Evolutionary conservation across 495 filamentous ascomycete species (phyloP).

Genomic region (Collariella sp.): DNA sequence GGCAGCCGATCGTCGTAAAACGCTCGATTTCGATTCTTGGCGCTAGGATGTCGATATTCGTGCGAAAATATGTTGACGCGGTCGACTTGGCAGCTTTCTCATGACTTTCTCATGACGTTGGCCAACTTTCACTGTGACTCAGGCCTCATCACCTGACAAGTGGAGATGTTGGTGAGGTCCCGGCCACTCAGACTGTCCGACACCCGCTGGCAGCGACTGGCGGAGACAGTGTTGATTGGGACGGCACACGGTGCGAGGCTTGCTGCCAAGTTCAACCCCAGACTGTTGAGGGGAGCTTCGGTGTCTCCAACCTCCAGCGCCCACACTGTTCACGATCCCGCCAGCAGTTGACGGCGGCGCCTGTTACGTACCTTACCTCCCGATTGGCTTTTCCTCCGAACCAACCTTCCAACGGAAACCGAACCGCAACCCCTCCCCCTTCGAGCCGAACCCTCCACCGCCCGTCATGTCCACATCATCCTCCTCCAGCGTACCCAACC

Average conservation of each 20-base stretch:
- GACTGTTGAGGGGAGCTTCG: no score
- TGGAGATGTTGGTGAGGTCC: slow-evolving; percentile 6
- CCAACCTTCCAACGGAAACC: neutral
- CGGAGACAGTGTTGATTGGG: slow-evolving; percentile 2
- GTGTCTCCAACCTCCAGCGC: neutral
- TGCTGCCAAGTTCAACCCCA: neutral
- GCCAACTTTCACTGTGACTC: slow-evolving; percentile 21
- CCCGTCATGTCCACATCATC: slow-evolving; percentile 30
- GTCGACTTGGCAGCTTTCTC: slow-evolving; percentile 9
- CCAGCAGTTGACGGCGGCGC: slow-evolving; percentile 5
- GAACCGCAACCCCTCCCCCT: no score
- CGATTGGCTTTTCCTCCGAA: no score
- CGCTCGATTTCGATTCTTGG: neutral
- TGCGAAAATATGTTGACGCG: slow-evolving; percentile 6
- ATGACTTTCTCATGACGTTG: slow-evolving; percentile 32
- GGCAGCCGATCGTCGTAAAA: neutral
- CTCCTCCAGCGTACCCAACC: neutral
- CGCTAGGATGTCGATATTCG: neutral
- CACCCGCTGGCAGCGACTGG: slow-evolving; percentile 15
- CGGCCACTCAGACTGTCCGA: neutral
- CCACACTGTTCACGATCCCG: no score
- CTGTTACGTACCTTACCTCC: neutral
- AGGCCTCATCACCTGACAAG: slow-evolving; percentile 28
- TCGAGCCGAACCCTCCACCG: slow-evolving; percentile 3
- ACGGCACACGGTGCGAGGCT: slow-evolving; percentile 4